phyloP scores from a whole-genome alignment of 805 yeast species.

The Candida lessepsii region DNA sequence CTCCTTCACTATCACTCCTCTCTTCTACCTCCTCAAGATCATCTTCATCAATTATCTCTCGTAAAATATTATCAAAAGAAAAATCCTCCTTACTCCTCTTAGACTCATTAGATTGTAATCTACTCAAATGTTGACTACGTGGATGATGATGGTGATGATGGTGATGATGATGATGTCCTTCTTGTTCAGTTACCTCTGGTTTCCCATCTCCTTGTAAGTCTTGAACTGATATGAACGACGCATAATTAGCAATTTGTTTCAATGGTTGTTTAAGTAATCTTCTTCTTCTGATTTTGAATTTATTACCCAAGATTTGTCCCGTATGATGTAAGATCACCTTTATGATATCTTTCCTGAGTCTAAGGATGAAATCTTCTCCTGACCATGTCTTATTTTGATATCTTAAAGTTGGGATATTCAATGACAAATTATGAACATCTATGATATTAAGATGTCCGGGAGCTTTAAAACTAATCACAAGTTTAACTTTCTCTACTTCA shows the following conservation, averaged over 20 bases:
- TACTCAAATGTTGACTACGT: not conserved
- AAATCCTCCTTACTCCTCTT: slow-evolving; percentile 3
- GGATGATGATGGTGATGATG: slow-evolving; percentile 8
- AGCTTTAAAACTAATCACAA: slow-evolving; percentile 76
- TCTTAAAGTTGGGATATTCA: slow-evolving; percentile 61
- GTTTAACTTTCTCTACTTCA: slow-evolving; percentile 30
- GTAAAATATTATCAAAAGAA: slow-evolving; percentile 17
- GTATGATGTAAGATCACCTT: slow-evolving; percentile 61
- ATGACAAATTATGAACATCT: slow-evolving; percentile 71
- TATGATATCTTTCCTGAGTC: slow-evolving; percentile 61
- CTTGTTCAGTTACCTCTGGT: slow-evolving; percentile 2
- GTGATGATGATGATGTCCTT: slow-evolving; percentile 6
- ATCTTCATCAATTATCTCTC: slow-evolving; percentile 20
- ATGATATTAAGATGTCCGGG: slow-evolving; percentile 65
- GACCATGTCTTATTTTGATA: slow-evolving; percentile 55
- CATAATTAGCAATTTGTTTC: slow-evolving; percentile 40
- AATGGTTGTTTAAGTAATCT: slow-evolving; percentile 28
- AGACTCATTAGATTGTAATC: not conserved
- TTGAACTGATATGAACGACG: slow-evolving; percentile 34
- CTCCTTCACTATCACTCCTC: not conserved
- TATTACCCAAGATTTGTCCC: slow-evolving; percentile 78
- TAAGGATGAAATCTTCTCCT: slow-evolving; percentile 59
- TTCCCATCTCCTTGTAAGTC: slow-evolving; percentile 33
- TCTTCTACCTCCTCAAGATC: slow-evolving; percentile 9
- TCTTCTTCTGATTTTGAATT: slow-evolving; percentile 48